Percentiles rank a stretch among this genome's conserved stretches.
phyloP scores from a whole-genome alignment of 805 yeast genomes.

The Zygosaccharomyces pseudorouxii region DNA sequence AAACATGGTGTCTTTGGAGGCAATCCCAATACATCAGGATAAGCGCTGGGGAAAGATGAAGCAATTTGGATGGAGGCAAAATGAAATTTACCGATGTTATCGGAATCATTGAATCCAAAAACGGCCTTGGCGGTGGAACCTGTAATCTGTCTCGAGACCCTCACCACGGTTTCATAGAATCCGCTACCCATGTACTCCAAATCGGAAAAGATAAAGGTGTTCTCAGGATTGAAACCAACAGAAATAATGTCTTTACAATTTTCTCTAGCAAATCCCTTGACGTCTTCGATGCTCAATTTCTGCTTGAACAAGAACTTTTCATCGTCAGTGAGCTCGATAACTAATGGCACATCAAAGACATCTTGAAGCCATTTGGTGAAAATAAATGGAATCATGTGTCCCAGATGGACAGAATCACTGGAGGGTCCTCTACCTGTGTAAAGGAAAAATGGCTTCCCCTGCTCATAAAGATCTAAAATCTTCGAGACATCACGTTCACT shows the following conservation, averaged over 20 bases:
- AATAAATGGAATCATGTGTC: conserved; percentile 92
- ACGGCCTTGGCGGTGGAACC: conserved; percentile 97
- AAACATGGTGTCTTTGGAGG: conserved; percentile 90
- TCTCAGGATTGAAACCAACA: conserved; percentile 90
- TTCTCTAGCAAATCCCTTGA: conserved; percentile 69
- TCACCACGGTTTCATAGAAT: conserved; percentile 89
- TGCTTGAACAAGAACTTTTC: conserved; percentile 95
- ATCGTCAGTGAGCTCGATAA: conserved; percentile 92
- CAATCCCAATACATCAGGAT: conserved; percentile 85
- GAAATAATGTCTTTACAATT: conserved; percentile 92
- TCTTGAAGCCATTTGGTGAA: conserved; percentile 98
- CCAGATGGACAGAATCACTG: conserved; percentile 89
- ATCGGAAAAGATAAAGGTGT: conserved; percentile 93
- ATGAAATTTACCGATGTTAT: conserved; percentile 89
- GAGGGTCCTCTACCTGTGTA: conserved; percentile 98
- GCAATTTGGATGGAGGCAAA: conserved; percentile 96
- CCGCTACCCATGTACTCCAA: conserved; percentile 88
- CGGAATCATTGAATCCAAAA: conserved; percentile 92
- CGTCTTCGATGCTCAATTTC: conserved; percentile 82
- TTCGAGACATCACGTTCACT: conserved; percentile 77
- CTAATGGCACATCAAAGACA: conserved; percentile 92
- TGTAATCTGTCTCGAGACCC: conserved; percentile 90
- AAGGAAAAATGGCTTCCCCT: conserved; percentile 89
- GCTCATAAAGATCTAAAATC: conserved; percentile 85
- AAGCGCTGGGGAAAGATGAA: conserved; percentile 91